Base-by-base conservation (phyloP, 169 alveolate genomes). In the Sarcocystis neurona region DNA sequence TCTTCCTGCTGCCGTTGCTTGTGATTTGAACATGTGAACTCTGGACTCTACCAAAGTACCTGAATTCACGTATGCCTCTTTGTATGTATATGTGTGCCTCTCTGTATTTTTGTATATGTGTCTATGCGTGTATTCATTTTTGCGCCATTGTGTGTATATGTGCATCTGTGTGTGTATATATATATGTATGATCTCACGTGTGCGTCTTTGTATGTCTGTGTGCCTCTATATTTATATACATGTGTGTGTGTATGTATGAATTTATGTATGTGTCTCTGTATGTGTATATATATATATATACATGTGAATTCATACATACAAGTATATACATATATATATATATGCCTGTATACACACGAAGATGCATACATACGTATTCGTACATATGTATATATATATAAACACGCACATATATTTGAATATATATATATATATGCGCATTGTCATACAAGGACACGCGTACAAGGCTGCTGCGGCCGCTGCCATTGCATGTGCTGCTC, bases 81-180 rank as follows among this genome's bases (percentile, higher is more conserved):
- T 15, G 37, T 2, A 68, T 20, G 43, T 23, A 18, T 68, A 2
- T 2, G 27, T 5, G 8, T 32, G 2, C 44, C 2, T 39, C 48
- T 10, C 41, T 32, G 46, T 30, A 68, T 6, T 30, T 58, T 2
- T 50, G 41, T 70, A 84, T 10, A 3, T 30, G n/a, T 8, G n/a
- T 78, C 27, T 74, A 32, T 20, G 27, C 27, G 30, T 74, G n/a
- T 74, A 47, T 74, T 23, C 30, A 74, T 74, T 23, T 74, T 23
- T 74, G n/a, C n/a, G n/a, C n/a, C 27, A 58, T 27, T 58, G 70
- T 27, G 70, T 58, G 70, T 70, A 58, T n/a, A n/a, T n/a, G n/a
- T n/a, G n/a, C n/a, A n/a, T n/a, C n/a, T n/a, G n/a, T n/a, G n/a
- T n/a, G n/a, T n/a, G n/a, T n/a, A n/a, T n/a, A n/a, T 18, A 10